Conservation (phyloP, 129 eudicot genomes). For the Tagetes erecta region DNA sequence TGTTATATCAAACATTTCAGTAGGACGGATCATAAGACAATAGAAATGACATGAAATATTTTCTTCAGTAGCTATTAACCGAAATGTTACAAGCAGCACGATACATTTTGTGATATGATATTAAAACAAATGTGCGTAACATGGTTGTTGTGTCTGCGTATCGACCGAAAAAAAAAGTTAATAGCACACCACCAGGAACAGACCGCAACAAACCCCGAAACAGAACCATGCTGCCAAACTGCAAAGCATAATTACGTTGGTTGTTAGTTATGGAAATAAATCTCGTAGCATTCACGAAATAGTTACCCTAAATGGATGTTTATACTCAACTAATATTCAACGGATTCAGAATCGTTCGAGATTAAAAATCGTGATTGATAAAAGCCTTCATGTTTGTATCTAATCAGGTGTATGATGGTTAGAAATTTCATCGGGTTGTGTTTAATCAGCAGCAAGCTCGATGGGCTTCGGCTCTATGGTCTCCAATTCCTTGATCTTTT, state of each 20-base stretch:
- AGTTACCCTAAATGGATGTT: neutral
- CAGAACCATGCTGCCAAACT: conserved; percentile 7
- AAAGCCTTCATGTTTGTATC: neutral
- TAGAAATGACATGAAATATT: neutral
- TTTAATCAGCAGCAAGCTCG: conserved; percentile 47
- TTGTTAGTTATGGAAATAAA: conserved; percentile 39
- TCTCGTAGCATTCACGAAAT: conserved; percentile 31
- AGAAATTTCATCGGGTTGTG: conserved; percentile 30
- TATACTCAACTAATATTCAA: conserved; percentile 17
- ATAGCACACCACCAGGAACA: neutral
- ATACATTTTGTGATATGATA: neutral
- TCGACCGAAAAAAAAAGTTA: conserved; percentile 15
- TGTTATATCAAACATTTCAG: too few species aligned
- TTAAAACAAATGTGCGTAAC: neutral
- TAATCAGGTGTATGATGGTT: conserved; percentile 25
- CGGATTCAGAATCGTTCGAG: conserved; percentile 36
- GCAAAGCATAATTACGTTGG: conserved; percentile 20
- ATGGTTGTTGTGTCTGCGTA: neutral
- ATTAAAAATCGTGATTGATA: neutral
- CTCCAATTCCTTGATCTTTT: conserved; percentile 92
- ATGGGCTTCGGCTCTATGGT: conserved; percentile 47
- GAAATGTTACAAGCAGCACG: conserved; percentile 2
- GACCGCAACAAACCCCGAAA: conserved; percentile 20
- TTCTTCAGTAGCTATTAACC: neutral
- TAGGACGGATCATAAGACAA: neutral